phyloP scores from a whole-genome alignment of 176 grass and related monocot species.

The Thalia dealbata region DNA sequence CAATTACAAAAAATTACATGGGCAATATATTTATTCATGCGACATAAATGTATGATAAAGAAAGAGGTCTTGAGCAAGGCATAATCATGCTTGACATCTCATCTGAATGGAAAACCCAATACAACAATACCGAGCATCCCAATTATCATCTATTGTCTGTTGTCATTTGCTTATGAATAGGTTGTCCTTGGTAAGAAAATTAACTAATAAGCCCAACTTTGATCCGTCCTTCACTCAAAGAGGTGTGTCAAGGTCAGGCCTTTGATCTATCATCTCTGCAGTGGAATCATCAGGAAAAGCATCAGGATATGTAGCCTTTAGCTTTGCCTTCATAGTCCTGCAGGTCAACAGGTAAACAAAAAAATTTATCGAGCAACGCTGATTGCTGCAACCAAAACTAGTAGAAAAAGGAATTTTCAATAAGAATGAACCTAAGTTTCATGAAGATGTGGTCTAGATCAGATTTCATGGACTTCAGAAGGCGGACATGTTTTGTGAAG shows the following conservation, averaged over 20 bases:
- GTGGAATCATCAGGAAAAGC: conserved; percentile 58
- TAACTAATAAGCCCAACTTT: background rate
- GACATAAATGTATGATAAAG: no score
- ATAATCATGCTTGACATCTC: background rate
- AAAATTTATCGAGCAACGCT: background rate
- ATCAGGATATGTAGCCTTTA: conserved; percentile 77
- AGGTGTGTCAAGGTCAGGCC: conserved; percentile 72
- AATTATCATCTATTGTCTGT: background rate
- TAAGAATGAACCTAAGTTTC: conserved; percentile 40
- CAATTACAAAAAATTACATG: no score
- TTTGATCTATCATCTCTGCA: conserved; percentile 49
- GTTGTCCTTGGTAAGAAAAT: background rate
- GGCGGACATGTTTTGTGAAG: conserved; percentile 56
- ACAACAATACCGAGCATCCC: background rate
- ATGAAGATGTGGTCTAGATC: conserved; percentile 82
- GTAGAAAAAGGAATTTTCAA: background rate
- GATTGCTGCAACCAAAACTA: no score
- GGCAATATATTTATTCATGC: no score
- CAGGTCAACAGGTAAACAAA: background rate
- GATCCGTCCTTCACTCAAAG: conserved; percentile 21
- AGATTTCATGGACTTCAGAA: conserved; percentile 77
- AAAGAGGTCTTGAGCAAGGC: no score
- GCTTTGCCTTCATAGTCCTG: conserved; percentile 70
- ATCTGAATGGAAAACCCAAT: background rate
- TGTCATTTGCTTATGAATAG: background rate